Conservation (phyloP, 139 green algal genomes). For the Eudorina sp. region DNA sequence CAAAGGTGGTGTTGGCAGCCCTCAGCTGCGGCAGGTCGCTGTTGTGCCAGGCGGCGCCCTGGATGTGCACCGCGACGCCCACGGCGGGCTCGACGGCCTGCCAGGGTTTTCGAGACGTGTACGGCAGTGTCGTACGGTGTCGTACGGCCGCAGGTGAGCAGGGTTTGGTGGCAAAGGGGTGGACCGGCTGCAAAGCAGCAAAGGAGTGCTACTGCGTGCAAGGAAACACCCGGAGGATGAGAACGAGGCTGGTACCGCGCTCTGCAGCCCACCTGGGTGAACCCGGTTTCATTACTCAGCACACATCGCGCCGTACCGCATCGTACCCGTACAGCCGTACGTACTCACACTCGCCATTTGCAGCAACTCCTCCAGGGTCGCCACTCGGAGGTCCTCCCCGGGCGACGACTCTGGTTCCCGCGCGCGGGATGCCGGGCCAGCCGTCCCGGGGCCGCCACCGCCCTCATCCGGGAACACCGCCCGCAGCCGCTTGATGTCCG, state of each 20-base stretch:
- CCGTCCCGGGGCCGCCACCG: not conserved
- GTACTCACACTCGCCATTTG: conserved; percentile 4
- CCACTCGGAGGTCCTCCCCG: not conserved
- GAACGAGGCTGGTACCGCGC: too few species aligned
- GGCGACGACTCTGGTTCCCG: not conserved
- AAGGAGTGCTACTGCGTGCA: too few species aligned
- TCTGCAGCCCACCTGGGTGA: too few species aligned
- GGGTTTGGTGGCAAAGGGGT: too few species aligned
- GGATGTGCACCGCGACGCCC: conserved; percentile 37
- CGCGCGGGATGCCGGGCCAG: not conserved
- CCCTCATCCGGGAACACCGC: not conserved
- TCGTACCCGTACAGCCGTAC: too few species aligned
- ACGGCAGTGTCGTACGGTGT: too few species aligned
- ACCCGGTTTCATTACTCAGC: too few species aligned
- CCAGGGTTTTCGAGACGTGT: too few species aligned
- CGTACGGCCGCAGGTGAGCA: too few species aligned
- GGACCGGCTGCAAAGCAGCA: too few species aligned
- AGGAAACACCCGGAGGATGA: too few species aligned
- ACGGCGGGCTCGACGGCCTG: conserved; percentile 6
- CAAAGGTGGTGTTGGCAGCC: not conserved
- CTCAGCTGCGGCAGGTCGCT: not conserved
- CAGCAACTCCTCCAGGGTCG: conserved; percentile 28
- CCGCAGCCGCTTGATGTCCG: conserved; percentile 14
- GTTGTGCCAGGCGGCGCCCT: conserved; percentile 30
- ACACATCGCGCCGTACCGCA: too few species aligned